A percentile compares a stretch with the other conserved stretches of the same genome.
phyloP scores from a whole-genome alignment of 306 rosid species.

The Lithocarpus polystachyus region DNA sequence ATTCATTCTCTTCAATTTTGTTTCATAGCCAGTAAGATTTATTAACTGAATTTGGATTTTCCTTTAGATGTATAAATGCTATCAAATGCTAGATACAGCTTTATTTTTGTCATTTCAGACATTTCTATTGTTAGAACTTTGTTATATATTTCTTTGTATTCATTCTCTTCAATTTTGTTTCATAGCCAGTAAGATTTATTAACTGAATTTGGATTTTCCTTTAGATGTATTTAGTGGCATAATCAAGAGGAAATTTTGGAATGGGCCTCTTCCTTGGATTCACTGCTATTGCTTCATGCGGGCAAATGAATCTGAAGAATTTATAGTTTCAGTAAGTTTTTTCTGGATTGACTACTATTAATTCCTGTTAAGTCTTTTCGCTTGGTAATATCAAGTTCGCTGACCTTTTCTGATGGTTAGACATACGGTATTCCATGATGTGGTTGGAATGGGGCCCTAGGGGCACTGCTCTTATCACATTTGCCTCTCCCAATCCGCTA shows the following conservation, averaged over 20 bases:
- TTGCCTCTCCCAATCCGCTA: not conserved
- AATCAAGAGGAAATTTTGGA: slow-evolving; percentile 68
- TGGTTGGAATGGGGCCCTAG: not conserved
- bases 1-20: not conserved
- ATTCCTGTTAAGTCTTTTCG: not conserved
- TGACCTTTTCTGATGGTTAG: slow-evolving; percentile 5
- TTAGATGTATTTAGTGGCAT: slow-evolving; percentile 76
- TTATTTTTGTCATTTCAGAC: not conserved
- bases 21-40: not conserved
- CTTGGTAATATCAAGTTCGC: not conserved
- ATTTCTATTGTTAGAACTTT: not conserved
- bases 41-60: slow-evolving; percentile 1
- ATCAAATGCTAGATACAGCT: not conserved
- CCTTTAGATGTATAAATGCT: slow-evolving; percentile 73
- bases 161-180: not conserved
- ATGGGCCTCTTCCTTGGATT: slow-evolving; percentile 74
- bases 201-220: not conserved
- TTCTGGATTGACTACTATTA: not conserved
- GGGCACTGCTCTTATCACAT: not conserved
- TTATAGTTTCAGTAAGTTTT: slow-evolving; percentile 64
- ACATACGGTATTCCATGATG: not conserved
- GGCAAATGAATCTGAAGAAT: slow-evolving; percentile 70
- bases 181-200: slow-evolving; percentile 1
- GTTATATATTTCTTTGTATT: not conserved
- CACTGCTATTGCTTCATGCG: slow-evolving; percentile 94